Conservation (phyloP, 345 rosid species). For the Erodium maritimum region DNA sequence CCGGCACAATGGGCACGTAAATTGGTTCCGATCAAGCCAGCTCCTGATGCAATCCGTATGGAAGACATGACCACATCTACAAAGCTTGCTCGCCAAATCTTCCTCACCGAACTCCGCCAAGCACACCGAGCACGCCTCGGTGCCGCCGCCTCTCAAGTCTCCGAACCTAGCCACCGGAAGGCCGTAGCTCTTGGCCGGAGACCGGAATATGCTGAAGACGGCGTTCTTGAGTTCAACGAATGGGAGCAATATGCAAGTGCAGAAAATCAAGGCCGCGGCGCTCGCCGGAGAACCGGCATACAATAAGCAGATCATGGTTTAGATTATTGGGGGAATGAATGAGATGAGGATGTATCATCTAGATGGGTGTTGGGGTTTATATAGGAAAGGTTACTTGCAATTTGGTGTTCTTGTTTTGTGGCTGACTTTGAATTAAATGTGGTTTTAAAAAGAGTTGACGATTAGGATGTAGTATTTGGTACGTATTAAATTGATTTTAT, state of each 20-base stretch:
- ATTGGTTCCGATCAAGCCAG: conserved; percentile 36
- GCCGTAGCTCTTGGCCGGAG: background rate
- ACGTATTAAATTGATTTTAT: no score
- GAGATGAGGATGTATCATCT: no score
- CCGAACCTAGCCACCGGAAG: conserved; percentile 22
- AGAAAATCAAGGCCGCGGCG: conserved; percentile 33
- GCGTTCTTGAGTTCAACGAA: conserved; percentile 18
- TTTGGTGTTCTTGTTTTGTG: no score
- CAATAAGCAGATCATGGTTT: conserved; percentile 28
- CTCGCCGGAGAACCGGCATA: conserved; percentile 24
- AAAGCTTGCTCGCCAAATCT: conserved; percentile 36
- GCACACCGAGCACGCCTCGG: conserved; percentile 39
- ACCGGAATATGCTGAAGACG: conserved; percentile 5
- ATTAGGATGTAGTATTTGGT: no score
- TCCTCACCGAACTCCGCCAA: conserved; percentile 33
- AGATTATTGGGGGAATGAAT: no score
- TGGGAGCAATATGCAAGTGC: conserved; percentile 38
- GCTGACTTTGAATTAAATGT: no score
- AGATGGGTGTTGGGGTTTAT: no score
- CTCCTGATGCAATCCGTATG: conserved; percentile 41
- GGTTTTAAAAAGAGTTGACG: no score
- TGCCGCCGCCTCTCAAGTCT: conserved; percentile 11
- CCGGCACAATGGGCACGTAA: conserved; percentile 66
- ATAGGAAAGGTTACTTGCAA: no score
- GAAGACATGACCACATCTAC: conserved; percentile 41